Percentiles rank a stretch among this genome's conserved stretches.
Conservation (phyloP, 192 early-diverging fungal genomes). For the Spizellomyces sp. region DNA sequence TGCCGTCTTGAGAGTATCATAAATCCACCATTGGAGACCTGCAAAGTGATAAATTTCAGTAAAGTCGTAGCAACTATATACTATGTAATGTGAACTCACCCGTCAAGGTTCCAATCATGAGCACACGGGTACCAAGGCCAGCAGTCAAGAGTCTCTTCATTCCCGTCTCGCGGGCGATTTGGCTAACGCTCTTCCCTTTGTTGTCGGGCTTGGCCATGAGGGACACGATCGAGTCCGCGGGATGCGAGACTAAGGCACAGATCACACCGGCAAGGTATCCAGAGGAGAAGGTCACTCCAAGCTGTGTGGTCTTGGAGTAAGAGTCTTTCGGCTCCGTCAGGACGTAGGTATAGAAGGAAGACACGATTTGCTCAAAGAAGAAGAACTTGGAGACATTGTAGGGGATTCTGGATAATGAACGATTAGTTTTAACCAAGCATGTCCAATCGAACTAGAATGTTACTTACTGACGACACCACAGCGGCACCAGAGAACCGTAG, state of each 20-base stretch:
- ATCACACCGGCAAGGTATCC: constrained; percentile 87
- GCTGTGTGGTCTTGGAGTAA: constrained; percentile 72
- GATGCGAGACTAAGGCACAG: constrained; percentile 87
- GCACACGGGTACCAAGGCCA: constrained; percentile 79
- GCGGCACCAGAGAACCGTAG: constrained; percentile 58
- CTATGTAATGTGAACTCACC: constrained; percentile 30
- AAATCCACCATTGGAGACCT: constrained; percentile 78
- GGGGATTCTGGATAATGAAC: constrained; percentile 48
- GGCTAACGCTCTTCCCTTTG: constrained; percentile 51
- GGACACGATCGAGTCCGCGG: constrained; percentile 75
- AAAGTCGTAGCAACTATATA: constrained; percentile 10
- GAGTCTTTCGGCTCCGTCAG: constrained; percentile 61
- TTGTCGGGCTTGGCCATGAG: constrained; percentile 46
- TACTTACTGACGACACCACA: constrained; percentile 70
- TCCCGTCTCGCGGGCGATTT: constrained; percentile 49
- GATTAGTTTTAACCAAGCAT: background rate
- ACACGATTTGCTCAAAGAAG: constrained; percentile 67
- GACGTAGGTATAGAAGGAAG: constrained; percentile 29
- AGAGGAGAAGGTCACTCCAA: constrained; percentile 77
- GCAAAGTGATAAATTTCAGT: background rate
- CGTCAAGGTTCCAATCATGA: constrained; percentile 91
- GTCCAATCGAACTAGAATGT: background rate
- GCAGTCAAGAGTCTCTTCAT: constrained; percentile 56
- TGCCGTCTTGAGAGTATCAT: constrained; percentile 75
- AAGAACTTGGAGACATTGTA: constrained; percentile 88